Evolutionary conservation across 345 rosid genomes (phyloP), one percentile per base, ranked within the genome.

Genomic region (Gossypium stocksii): DNA sequence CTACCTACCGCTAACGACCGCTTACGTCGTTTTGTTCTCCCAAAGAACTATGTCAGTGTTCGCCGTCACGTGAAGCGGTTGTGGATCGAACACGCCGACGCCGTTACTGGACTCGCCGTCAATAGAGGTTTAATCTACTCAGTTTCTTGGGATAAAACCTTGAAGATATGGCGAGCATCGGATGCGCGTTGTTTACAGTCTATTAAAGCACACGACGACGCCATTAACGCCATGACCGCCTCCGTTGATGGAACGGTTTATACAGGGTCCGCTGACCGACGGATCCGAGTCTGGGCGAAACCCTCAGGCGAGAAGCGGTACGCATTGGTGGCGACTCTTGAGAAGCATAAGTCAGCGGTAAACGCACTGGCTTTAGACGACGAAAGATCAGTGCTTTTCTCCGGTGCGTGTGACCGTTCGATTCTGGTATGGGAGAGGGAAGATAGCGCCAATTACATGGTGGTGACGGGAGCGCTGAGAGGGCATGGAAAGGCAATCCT

Each of bases 381-480:
- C 56, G 93, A 89, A 76, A 97, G 97, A 15, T 87, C 95, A 59
- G 88, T 89, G 4, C 76, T 94, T 79, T 94, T 92, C 51, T 94
- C 97, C 16, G 98, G 97, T 2, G 90, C 98, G 20, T 94, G 97
- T 74, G 98, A 94, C 83, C 89, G 98, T 51, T 92, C 97, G 27
- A 94, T 94, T 66, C 62, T 91, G 88, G 93, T 94, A 60, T 94
- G 98, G 98, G 95, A 87, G 78, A 89, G 89, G 76, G 97, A 94
- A 60, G 97, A 89, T 73, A 87, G 87, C 9, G 92, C 89, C 3
- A 81, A 80, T 71, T 84, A 88, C 83, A 89, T 92, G 97, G 81
- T 62, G 15, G 90, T 92, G 64, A 85, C 86, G 0, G 97, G 98
- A 15, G 97, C 98, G 3, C 71, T 94, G 81, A 86, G 98, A 48